Base-by-base conservation (phyloP, 805 yeast genomes). In the Yarrowia osloensis region DNA sequence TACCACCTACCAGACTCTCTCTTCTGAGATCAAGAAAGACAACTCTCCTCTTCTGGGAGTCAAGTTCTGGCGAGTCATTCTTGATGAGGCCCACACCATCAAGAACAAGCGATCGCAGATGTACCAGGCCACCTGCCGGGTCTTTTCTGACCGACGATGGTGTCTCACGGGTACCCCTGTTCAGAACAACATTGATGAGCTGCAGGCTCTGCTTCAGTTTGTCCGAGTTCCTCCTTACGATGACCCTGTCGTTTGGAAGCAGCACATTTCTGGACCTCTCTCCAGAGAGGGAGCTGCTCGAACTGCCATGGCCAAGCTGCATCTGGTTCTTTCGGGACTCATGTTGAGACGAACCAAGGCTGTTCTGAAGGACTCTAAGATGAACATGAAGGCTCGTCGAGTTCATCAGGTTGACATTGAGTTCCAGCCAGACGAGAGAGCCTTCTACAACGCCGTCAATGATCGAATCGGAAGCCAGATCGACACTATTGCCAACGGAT, bases 21-120 rank as follows among this genome's bases (percentile, higher is more conserved):
- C 54, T 13, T 46, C 52, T 12, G 66, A 61, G 26, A 33, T 44
- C 54, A 61, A 61, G 42, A 61, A 44, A 33, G 49, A 39, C 9
- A 22, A 17, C 31, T 39, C 62, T 19, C 62, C 65, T 21, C 49
- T 61, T n/a, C 33, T 4, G 70, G 71, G 40, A 29, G 68, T 13
- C 72, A 50, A 29, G 35, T 47, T 37, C 37, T 63, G 67, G 67
- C 78, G 91, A 70, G 76, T 86, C n/a, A 81, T 87, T 37, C 75
- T 86, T 26, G 91, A 87, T 77, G 91, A 86, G 72, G 90, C 89
- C 3, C 90, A 86, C 70, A 78, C 79, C n/a, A 85, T 87, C 70
- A 85, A 86, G 70, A 86, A 86, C 71, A 76, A 76, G 59, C 74
- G 74, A 9, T 76, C 89, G 0, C 78, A 81, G 70, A 74, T 82